Base-by-base conservation (phyloP, 352 stramenopile genomes). In the Phytopythium cucurbitacearum region DNA sequence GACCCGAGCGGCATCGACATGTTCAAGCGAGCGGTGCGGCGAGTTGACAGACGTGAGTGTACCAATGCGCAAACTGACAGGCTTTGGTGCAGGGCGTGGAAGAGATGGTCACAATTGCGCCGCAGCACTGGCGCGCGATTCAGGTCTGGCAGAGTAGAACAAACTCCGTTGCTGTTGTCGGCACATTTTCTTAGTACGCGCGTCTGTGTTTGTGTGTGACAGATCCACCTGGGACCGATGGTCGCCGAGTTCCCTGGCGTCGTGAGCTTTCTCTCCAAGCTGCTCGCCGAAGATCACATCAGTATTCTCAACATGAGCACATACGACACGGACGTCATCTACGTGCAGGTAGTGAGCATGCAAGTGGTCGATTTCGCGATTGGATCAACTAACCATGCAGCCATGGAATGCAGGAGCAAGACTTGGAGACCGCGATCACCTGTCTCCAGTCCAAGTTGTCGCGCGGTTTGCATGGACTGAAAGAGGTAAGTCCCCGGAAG, bases 281-380 rank as follows among this genome's bases (percentile, higher is more conserved):
- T 92, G 36, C 64, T 94, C 9, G 84, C 84, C 0, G 78, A 91
- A 51, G 81, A 91, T 55, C 64, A 81, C 38, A 94, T 94, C 55
- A 92, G 81, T 80, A 94, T 94, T 56, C 80, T 94, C 69, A 94
- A 94, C 65, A 91, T 94, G 84, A 94, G 84, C 68, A 92, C 81
- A 1, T 94, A 90, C 77, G 84, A 94, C 51, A 94, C 84, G 7
- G 84, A 94, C 62, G 85, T 94, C 49, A 94, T 94, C 48, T 92
- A 91, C 57, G 80, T 94, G 8, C 83, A 91, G 33, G 45, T 51
- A 58, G 72, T 77, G 46, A 9, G n/a, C 51, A 94, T 81, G 9
- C 81, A 94, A 60, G 83, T 94, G 47, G 92, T 94, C 48, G 91
- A 91, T 56, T 77, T 94, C 7, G 80, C 89, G 33, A 34, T 51